Evolutionary conservation across 2,329 filamentous ascomycete species (phyloP).

Genomic region (Daldinia sp.): DNA sequence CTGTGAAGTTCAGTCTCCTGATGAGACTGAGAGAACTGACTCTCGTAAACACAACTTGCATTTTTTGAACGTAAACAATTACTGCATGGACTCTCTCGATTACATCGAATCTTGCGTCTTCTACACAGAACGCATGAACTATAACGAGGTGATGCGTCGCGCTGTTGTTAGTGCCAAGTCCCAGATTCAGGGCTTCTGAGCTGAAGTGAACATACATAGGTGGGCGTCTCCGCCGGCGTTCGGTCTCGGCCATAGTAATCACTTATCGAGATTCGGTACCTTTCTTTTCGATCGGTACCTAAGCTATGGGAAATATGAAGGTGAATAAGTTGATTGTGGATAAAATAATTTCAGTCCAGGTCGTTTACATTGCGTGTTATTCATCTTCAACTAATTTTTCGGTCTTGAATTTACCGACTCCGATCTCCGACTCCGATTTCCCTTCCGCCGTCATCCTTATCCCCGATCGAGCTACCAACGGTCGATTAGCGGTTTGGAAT

Average conservation of each 20-base stretch:
- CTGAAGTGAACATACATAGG: slow-evolving; percentile 55
- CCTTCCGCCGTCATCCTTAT: slow-evolving; percentile 14
- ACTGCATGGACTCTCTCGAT: slow-evolving; percentile 67
- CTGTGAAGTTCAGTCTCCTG: slow-evolving; percentile 10
- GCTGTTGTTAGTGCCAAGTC: slow-evolving; percentile 26
- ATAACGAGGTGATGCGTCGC: slow-evolving; percentile 16
- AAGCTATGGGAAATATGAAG: neutral
- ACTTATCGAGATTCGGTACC: neutral
- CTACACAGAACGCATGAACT: slow-evolving; percentile 65
- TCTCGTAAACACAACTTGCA: slow-evolving; percentile 61
- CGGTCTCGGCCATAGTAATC: slow-evolving; percentile 39
- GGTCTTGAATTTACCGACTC: slow-evolving; percentile 36
- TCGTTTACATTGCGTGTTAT: neutral
- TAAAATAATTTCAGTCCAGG: neutral
- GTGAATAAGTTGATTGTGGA: neutral
- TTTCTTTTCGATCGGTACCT: neutral
- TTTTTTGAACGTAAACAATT: slow-evolving; percentile 68
- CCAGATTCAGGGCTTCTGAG: neutral
- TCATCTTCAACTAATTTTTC: neutral
- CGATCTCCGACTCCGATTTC: slow-evolving; percentile 27
- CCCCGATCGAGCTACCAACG: slow-evolving; percentile 1
- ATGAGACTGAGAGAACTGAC: slow-evolving; percentile 39
- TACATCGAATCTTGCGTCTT: slow-evolving; percentile 70
- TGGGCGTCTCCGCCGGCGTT: slow-evolving; percentile 56
- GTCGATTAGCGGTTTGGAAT: neutral